phyloP scores from a whole-genome alignment of 1,284 basidiomycete genomes.

The Agroathelia rolfsii region DNA sequence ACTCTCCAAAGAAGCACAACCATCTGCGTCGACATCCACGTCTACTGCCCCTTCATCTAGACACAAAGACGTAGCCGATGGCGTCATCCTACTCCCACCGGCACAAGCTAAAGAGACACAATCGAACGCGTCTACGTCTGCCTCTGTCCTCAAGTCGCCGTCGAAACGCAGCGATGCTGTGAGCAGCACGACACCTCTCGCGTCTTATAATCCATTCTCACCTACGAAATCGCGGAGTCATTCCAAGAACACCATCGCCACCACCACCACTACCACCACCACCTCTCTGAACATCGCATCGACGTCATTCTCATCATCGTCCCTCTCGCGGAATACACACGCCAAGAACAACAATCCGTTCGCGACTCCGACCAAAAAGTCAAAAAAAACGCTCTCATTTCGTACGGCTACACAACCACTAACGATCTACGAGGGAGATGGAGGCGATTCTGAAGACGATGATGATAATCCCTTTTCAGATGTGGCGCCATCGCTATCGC shows the following conservation, averaged over 20 bases:
- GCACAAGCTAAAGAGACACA: slow-evolving; percentile 9
- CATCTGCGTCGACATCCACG: slow-evolving; percentile 7
- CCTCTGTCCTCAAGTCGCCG: slow-evolving; percentile 29
- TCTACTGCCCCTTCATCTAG: slow-evolving; percentile 7
- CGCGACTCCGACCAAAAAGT: slow-evolving; percentile 40
- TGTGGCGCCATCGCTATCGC: slow-evolving; percentile 21
- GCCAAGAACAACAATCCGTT: slow-evolving; percentile 48
- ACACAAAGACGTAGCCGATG: slow-evolving; percentile 4
- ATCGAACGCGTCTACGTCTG: no score
- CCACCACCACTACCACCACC: slow-evolving; percentile 11
- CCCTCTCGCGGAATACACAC: no score
- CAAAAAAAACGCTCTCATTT: slow-evolving; percentile 18
- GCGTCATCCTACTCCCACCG: slow-evolving; percentile 1
- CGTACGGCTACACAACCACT: slow-evolving; percentile 25
- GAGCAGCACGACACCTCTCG: slow-evolving; percentile 37
- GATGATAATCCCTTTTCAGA: slow-evolving; percentile 24
- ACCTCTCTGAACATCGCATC: no score
- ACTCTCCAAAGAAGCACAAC: slow-evolving; percentile 41
- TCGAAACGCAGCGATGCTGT: slow-evolving; percentile 39
- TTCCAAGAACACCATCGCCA: slow-evolving; percentile 17
- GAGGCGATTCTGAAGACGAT: no score
- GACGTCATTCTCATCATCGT: no score
- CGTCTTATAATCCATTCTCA: slow-evolving; percentile 67
- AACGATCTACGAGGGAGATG: no score
- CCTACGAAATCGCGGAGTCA: slow-evolving; percentile 49